phyloP scores from a whole-genome alignment of 306 rosid species.

The Prunus mongolica region DNA sequence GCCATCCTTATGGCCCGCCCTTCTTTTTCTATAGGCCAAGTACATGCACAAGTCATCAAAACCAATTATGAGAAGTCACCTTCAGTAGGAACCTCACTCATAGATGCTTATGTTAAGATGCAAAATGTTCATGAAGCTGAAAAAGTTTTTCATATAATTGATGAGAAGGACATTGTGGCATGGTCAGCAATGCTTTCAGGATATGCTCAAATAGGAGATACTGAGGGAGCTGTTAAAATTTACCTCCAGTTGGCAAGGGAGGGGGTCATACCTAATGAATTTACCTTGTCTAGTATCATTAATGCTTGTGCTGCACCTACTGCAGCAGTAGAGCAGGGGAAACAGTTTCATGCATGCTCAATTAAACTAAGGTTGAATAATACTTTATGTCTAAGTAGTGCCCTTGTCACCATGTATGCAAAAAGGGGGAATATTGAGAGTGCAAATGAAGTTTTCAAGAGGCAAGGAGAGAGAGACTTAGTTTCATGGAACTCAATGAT shows the following conservation, averaged over 20 bases:
- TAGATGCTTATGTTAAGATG: conserved; percentile 65
- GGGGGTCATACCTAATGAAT: conserved; percentile 69
- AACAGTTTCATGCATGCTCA: conserved; percentile 70
- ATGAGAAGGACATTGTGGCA: conserved; percentile 66
- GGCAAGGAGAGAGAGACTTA: conserved; percentile 83
- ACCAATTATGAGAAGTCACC: conserved; percentile 62
- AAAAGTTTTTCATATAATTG: conserved; percentile 61
- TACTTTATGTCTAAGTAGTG: conserved; percentile 77
- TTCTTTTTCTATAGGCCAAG: conserved; percentile 41
- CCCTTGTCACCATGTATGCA: conserved; percentile 92
- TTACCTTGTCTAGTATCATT: conserved; percentile 69
- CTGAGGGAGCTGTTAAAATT: conserved; percentile 53
- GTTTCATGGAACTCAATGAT: conserved; percentile 97
- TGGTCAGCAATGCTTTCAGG: conserved; percentile 95
- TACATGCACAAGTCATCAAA: conserved; percentile 76
- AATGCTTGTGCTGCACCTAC: conserved; percentile 74
- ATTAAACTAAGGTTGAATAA: conserved; percentile 55
- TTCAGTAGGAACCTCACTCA: conserved; percentile 78
- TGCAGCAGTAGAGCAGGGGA: conserved; percentile 79
- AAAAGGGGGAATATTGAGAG: conserved; percentile 82
- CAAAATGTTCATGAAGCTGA: conserved; percentile 50
- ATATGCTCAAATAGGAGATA: conserved; percentile 72
- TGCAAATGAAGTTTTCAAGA: conserved; percentile 75
- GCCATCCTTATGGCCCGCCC: conserved; percentile 65
- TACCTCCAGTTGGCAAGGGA: conserved; percentile 56